Evolutionary conservation across 768 basidiomycete species (phyloP).

Genomic region (Lactarius sanguifluus): DNA sequence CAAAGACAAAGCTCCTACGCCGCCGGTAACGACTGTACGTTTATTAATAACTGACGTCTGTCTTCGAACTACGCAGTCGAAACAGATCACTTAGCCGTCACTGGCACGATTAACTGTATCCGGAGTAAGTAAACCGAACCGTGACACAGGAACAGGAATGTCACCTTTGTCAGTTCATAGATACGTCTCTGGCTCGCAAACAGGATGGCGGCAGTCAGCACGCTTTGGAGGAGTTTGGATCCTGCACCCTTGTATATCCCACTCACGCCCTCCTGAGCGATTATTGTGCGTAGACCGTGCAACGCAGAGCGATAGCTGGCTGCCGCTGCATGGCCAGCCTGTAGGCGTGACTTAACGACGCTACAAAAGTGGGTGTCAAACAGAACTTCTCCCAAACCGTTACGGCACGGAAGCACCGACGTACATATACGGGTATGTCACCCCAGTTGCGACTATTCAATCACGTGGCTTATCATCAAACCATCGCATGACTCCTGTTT

Average conservation of each 20-base stretch:
- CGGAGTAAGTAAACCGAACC: background rate
- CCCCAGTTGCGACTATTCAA: slow-evolving; percentile 44
- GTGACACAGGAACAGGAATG: slow-evolving; percentile 11
- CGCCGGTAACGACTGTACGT: background rate
- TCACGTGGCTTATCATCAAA: slow-evolving; percentile 4
- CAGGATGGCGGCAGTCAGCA: slow-evolving; percentile 90
- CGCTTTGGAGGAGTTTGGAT: slow-evolving; percentile 89
- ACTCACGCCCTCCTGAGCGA: slow-evolving; percentile 73
- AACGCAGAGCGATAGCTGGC: slow-evolving; percentile 72
- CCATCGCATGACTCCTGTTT: background rate
- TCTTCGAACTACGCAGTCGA: background rate
- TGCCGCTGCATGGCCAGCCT: slow-evolving; percentile 68
- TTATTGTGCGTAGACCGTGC: slow-evolving; percentile 74
- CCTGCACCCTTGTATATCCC: slow-evolving; percentile 86
- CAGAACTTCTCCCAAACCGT: slow-evolving; percentile 6
- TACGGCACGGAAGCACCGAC: slow-evolving; percentile 29
- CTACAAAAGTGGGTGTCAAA: slow-evolving; percentile 32
- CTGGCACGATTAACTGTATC: slow-evolving; percentile 11
- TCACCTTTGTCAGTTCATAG: slow-evolving; percentile 61
- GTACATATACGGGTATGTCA: slow-evolving; percentile 77
- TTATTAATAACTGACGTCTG: background rate
- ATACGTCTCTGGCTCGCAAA: slow-evolving; percentile 87
- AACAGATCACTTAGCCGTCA: slow-evolving; percentile 11
- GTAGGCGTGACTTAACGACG: slow-evolving; percentile 76
- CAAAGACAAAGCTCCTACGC: background rate